Base-by-base conservation (phyloP, 345 rosid species). In the Populus ilicifolia region DNA sequence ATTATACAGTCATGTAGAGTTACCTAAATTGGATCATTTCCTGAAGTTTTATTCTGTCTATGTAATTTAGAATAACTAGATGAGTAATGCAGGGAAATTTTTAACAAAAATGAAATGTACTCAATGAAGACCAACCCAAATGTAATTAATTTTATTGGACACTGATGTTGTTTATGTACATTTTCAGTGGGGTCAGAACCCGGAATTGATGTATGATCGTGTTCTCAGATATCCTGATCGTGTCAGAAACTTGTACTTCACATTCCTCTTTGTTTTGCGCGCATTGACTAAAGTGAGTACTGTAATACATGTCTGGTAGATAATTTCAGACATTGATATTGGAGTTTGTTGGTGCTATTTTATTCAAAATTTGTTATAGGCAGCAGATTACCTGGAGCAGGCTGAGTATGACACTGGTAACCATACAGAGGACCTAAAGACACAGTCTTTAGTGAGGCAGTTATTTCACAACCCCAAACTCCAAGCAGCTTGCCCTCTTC, bases 131-230 rank as follows among this genome's bases (percentile, higher is more conserved):
- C 62, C 52, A 4, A 23, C 35, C 8, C 1, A 29, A 20, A 5
- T 16, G 9, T 18, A 29, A 23, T 13, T 56, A 38, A 16, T 48
- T 20, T 75, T 18, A 35, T 18, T 64, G 23, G 9, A 18, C 25
- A 25, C 6, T 68, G 8, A 61, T 23, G 70, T 61, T 79, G 33
- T 62, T 10, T 6, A 14, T 78, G 4, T 76, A 10, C 62, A 56
- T 59, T 16, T 79, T 74, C 97, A 96, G 99, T 59, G 99, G 99
- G 98, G 98, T 77, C 92, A 85, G 81, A 96, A 96, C 90, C 89
- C 89, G 69, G 79, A 86, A 5, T 78, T 96, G 91, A 65, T 96
- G 89, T 87, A 92, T 82, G 90, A 93, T 74, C 94, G 97, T 63
- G 97, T 96, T 70, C 80, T 93, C 78, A 87, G 82, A 87, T 88